phyloP scores from a whole-genome alignment of 1,284 basidiomycete genomes.

The Puccinia horiana region DNA sequence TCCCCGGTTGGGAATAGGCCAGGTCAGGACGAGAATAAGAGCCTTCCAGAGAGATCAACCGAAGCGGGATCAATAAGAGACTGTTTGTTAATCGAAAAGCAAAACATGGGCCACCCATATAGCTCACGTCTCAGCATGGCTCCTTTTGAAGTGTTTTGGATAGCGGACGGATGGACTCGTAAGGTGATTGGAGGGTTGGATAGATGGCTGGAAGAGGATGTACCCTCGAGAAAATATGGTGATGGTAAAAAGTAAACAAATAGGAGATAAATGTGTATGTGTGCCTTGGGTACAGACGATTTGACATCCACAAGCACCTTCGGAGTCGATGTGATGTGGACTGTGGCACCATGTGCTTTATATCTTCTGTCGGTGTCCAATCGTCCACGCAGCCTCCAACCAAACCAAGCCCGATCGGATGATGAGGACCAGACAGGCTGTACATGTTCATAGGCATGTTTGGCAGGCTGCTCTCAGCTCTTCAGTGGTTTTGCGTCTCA shows the following conservation, averaged over 20 bases:
- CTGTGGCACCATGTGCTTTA: too few relatives aligned
- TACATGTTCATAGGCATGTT: neutral
- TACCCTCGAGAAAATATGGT: neutral
- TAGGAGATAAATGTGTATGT: too few relatives aligned
- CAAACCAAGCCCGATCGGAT: conserved; percentile 17
- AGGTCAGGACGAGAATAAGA: conserved; percentile 14
- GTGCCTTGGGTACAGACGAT: too few relatives aligned
- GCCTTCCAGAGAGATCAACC: neutral
- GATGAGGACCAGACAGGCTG: neutral
- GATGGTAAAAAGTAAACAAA: too few relatives aligned
- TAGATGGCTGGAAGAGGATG: neutral
- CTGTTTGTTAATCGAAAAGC: neutral
- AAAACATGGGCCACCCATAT: too few relatives aligned
- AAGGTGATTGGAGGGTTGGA: neutral
- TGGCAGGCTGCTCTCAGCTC: neutral
- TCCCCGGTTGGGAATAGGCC: neutral
- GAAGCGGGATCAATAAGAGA: neutral
- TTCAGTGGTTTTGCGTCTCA: neutral
- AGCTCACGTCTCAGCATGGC: conserved; percentile 1
- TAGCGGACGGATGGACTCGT: neutral
- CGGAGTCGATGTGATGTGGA: too few relatives aligned
- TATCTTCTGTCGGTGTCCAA: neutral
- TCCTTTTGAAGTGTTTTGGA: neutral
- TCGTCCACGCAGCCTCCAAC: neutral
- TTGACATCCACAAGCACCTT: too few relatives aligned